Base-by-base conservation (phyloP, 2,329 filamentous ascomycete species). In the Colletotrichum falcatum region DNA sequence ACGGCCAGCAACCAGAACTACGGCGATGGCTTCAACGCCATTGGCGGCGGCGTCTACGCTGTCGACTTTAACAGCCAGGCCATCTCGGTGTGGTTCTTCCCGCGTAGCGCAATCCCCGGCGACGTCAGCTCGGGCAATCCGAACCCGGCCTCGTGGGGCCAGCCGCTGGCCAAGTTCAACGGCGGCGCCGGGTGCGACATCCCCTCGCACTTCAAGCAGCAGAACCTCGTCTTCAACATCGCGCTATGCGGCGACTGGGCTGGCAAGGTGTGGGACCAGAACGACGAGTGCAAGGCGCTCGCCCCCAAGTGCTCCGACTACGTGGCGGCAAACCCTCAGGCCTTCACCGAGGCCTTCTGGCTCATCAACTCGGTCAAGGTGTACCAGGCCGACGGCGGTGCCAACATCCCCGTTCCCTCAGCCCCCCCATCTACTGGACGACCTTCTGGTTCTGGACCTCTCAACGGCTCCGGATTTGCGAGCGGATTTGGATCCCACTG, bases 171-270 rank as follows among this genome's bases (percentile, higher is more conserved):
- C 12, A 84, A 84, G 42, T 98, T 97, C 81, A 81, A 84, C 5
- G 88, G 89, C 14, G 87, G 85, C 49, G 89, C 87, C 1, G 85
- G 84, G 66, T 98, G 95, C 81, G 83, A 95, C 75, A 92, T 97
- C 73, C 84, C 90, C 71, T 74, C 81, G 1, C 87, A 91, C 79
- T 97, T 98, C 83, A 83, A 83, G 70, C 81, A 91, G 70, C 88
- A 97, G 83, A 88, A 91, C 75, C 90, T 98, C 73, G 88, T 95
- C 73, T 91, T 96, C 80, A 90, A 95, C 81, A 96, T 91, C 0
- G 92, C 92, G 7, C 94, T 97, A 79, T 98, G 95, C 80, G 95
- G 95, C 26, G 89, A 92, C 77, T 97, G 94, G 94, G 94, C 94
- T 9, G 93, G 93, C 30, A 78, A 83, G 51, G 89, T 90, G 42